Conservation (phyloP, 805 yeast genomes). For the Cyberlindnera veronae region DNA sequence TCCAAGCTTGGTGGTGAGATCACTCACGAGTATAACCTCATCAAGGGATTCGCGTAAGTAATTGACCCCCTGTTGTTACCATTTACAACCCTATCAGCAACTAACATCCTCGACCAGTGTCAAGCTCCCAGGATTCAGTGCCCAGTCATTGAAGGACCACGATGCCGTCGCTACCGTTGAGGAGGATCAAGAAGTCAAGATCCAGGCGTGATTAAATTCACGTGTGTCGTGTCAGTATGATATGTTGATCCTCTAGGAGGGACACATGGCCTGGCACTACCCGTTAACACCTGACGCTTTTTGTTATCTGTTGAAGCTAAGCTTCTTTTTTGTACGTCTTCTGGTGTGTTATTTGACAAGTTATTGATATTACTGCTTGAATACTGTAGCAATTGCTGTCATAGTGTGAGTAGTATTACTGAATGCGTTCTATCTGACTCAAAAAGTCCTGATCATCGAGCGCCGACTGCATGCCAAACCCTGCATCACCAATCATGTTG, state of each 20-base stretch:
- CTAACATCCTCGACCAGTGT: slow-evolving; percentile 24
- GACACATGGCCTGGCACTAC: too few species aligned
- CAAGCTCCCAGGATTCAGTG: slow-evolving; percentile 52
- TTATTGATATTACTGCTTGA: too few species aligned
- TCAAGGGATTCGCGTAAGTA: slow-evolving; percentile 55
- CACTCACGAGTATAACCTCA: slow-evolving; percentile 56
- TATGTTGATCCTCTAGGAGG: too few species aligned
- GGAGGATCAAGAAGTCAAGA: slow-evolving; percentile 64
- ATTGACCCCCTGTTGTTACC: neutral
- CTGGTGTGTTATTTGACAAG: too few species aligned
- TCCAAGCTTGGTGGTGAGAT: slow-evolving; percentile 55
- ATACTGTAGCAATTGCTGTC: too few species aligned
- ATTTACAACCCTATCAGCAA: neutral
- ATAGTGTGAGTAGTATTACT: too few species aligned
- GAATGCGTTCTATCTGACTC: too few species aligned
- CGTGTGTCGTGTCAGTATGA: too few species aligned
- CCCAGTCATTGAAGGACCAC: slow-evolving; percentile 42
- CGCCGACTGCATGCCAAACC: slow-evolving; percentile 29
- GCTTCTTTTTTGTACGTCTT: too few species aligned
- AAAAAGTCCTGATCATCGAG: slow-evolving; percentile 35
- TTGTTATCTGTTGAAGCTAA: too few species aligned
- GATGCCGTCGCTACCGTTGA: slow-evolving; percentile 57
- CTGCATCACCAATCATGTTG: slow-evolving; percentile 32
- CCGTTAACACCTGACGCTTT: too few species aligned
- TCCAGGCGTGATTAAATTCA: slow-evolving; percentile 6